phyloP scores from a whole-genome alignment of 2,329 filamentous ascomycete genomes.

The Pseudocercospora crystallina region DNA sequence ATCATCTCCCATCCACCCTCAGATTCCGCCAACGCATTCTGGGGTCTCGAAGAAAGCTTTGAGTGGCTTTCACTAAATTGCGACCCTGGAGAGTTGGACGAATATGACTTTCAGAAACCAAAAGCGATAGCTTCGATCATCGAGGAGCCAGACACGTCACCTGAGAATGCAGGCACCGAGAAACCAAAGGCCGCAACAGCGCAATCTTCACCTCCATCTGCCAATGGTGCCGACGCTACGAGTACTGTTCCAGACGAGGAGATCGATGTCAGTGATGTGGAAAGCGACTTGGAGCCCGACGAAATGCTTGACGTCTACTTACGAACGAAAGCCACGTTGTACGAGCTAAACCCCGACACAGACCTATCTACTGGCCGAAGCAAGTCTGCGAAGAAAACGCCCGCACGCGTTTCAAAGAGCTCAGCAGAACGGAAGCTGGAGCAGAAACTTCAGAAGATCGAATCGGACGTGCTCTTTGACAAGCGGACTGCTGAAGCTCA shows the following conservation, averaged over 20 bases:
- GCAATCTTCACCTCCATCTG: too few species aligned
- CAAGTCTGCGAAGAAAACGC: conserved; percentile 14
- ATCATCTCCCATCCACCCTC: conserved; percentile 63
- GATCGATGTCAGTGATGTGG: conserved; percentile 48
- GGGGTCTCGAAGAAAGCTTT: conserved; percentile 83
- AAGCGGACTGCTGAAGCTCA: conserved; percentile 45
- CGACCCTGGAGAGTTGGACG: conserved; percentile 36
- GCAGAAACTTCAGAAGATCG: conserved; percentile 73
- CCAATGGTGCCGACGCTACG: background rate
- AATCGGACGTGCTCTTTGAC: conserved; percentile 60
- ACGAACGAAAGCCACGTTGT: conserved; percentile 62
- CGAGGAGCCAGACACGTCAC: conserved; percentile 7
- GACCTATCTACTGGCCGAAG: conserved; percentile 61
- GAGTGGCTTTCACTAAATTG: conserved; percentile 88
- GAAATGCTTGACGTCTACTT: conserved; percentile 70
- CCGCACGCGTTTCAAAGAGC: conserved; percentile 43
- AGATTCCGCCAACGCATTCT: conserved; percentile 51
- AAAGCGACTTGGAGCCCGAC: conserved; percentile 52
- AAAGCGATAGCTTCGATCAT: conserved; percentile 12
- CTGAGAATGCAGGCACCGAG: background rate
- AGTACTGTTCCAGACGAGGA: conserved; percentile 23
- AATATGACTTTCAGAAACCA: conserved; percentile 35
- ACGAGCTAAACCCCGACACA: conserved; percentile 43
- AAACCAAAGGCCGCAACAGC: too few species aligned
- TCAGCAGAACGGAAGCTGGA: conserved; percentile 64